Evolutionary conservation across 1,284 basidiomycete species (phyloP).

Genomic region (Pascua guehoae): DNA sequence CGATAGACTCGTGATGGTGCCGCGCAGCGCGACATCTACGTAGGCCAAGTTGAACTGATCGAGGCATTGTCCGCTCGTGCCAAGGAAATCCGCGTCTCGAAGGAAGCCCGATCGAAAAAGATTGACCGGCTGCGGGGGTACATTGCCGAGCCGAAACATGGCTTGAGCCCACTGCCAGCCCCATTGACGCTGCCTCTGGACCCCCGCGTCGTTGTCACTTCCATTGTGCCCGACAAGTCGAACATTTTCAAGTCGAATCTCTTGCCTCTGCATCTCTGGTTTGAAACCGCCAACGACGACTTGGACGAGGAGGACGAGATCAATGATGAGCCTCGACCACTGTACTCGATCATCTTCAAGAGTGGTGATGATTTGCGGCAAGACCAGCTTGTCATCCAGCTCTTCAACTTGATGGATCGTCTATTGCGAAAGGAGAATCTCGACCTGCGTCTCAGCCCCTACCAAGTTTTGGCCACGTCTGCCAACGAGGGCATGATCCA

Average conservation of each 20-base stretch:
- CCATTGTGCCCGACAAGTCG: constrained; percentile 85
- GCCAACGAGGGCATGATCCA: constrained; percentile 92
- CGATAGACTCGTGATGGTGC: constrained; percentile 65
- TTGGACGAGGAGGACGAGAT: constrained; percentile 25
- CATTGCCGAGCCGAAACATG: constrained; percentile 79
- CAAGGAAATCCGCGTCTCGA: constrained; percentile 79
- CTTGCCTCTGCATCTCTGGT: constrained; percentile 84
- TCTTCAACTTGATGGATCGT: constrained; percentile 60
- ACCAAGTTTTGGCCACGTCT: constrained; percentile 90
- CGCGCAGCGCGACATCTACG: constrained; percentile 73
- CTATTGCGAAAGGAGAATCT: constrained; percentile 91
- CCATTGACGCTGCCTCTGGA: constrained; percentile 86
- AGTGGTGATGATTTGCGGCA: constrained; percentile 98
- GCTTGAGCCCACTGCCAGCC: constrained; percentile 63
- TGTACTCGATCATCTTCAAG: constrained; percentile 96
- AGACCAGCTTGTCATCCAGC: constrained; percentile 32
- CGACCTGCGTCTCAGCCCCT: constrained; percentile 87
- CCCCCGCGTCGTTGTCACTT: constrained; percentile 72
- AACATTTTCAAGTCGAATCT: constrained; percentile 98
- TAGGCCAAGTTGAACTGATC: constrained; percentile 79
- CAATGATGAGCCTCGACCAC: constrained; percentile 38
- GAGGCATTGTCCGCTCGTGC: constrained; percentile 77
- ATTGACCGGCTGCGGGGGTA: constrained; percentile 86
- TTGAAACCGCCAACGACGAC: constrained; percentile 57
- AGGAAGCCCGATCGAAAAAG: constrained; percentile 92